Percentiles rank a stretch among this genome's conserved stretches.
Conservation (phyloP, 495 filamentous ascomycete species). For the Hypoxylon fuscum region DNA sequence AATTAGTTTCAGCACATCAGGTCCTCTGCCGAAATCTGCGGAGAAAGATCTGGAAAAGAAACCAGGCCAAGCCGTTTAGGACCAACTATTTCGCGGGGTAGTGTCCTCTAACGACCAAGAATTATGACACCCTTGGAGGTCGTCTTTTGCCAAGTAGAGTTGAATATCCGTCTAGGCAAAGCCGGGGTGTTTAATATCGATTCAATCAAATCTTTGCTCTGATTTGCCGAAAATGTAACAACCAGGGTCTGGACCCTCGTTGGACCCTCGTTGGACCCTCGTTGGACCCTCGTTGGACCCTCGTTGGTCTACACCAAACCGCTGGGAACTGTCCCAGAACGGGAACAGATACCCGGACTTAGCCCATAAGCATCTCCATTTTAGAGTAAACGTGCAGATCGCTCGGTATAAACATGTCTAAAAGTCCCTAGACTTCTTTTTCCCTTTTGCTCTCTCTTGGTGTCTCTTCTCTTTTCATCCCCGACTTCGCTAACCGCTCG, state of each 20-base stretch:
- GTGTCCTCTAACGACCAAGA: slow-evolving; percentile 20
- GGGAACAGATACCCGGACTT: slow-evolving; percentile 10
- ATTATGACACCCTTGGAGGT: slow-evolving; percentile 11
- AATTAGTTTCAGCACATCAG: slow-evolving; percentile 6
- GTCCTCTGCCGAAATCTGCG: slow-evolving; percentile 35
- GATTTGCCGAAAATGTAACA: slow-evolving; percentile 38
- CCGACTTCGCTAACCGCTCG: slow-evolving; percentile 15
- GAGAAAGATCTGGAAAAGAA: slow-evolving; percentile 36
- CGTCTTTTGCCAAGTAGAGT: slow-evolving; percentile 36
- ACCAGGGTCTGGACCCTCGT: slow-evolving; percentile 30
- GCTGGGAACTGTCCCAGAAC: slow-evolving; percentile 17
- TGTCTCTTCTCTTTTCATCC: slow-evolving; percentile 3
- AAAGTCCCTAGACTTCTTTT: slow-evolving; percentile 9
- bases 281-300: slow-evolving; percentile 18
- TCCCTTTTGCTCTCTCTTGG: neutral
- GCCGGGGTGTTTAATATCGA: slow-evolving; percentile 35
- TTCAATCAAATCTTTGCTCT: slow-evolving; percentile 36
- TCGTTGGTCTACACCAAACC: slow-evolving; percentile 29
- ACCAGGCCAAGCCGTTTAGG: slow-evolving; percentile 15
- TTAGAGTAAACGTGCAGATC: slow-evolving; percentile 12
- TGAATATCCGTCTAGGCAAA: slow-evolving; percentile 41
- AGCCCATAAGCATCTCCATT: slow-evolving; percentile 3
- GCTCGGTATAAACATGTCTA: slow-evolving; percentile 15
- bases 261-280: slow-evolving; percentile 9
- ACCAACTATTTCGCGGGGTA: slow-evolving; percentile 38